phyloP scores from a whole-genome alignment of 805 yeast genomes.

The Candida endomychidarum region DNA sequence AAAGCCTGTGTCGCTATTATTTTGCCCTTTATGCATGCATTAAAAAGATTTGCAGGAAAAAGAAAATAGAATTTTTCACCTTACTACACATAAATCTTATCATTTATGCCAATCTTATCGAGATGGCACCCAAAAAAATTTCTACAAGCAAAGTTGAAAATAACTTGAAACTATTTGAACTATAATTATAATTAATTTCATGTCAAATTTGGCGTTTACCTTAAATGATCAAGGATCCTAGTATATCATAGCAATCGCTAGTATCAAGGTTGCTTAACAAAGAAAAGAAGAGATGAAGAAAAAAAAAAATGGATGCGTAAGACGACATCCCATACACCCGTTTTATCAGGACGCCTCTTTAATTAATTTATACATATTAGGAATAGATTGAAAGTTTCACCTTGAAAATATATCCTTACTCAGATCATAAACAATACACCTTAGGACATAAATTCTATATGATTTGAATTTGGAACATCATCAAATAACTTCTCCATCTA shows the following conservation, averaged over 20 bases:
- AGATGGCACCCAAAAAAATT: too few species aligned
- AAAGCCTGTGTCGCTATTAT: constrained; percentile 1
- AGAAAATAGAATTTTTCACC: not conserved
- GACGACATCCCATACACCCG: constrained; percentile 4
- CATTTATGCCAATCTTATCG: too few species aligned
- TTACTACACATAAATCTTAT: constrained; percentile 1
- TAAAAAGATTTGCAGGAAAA: constrained; percentile 1
- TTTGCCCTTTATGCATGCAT: constrained; percentile 1
- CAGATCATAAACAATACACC: not conserved
- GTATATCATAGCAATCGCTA: not conserved
- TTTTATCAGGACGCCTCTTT: not conserved
- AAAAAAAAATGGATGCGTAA: not conserved
- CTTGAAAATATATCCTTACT: not conserved
- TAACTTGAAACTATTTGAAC: not conserved
- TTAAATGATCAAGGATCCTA: not conserved
- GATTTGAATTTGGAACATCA: not conserved
- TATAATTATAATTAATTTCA: not conserved
- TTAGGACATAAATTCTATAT: too few species aligned
- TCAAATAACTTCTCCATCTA: not conserved
- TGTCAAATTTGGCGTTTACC: not conserved
- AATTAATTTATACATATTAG: constrained; percentile 6
- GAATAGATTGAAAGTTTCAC: constrained; percentile 2
- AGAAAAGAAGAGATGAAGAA: not conserved
- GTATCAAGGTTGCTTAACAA: not conserved
- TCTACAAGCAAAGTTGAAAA: too few species aligned